phyloP scores from a whole-genome alignment of 106 monocot species.

The Chionographis japonica region DNA sequence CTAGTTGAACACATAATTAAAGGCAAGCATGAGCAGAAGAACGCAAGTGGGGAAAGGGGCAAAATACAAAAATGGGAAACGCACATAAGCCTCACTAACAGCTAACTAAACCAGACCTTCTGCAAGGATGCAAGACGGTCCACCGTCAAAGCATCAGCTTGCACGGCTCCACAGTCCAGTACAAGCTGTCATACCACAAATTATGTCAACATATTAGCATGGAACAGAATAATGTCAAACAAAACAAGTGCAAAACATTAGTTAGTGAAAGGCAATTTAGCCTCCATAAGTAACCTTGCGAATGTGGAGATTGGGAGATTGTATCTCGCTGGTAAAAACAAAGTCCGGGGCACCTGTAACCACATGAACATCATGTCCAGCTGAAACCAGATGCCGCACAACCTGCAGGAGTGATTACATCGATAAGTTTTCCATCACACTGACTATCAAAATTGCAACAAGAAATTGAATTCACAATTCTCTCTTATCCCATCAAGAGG shows the following conservation, averaged over 20 bases:
- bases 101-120: conserved; percentile 30
- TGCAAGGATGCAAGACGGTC: conserved; percentile 67
- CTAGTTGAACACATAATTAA: not conserved
- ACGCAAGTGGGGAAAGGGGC: no score
- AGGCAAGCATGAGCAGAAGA: not conserved
- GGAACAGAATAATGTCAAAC: not conserved
- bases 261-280: not conserved
- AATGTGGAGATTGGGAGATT: conserved; percentile 78
- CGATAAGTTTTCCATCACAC: no score
- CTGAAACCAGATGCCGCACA: conserved; percentile 67
- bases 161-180: conserved; percentile 77
- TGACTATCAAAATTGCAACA: not conserved
- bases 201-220: not conserved
- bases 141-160: conserved; percentile 77
- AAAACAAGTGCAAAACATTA: not conserved
- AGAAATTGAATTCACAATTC: not conserved
- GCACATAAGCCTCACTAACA: no score
- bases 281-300: conserved; percentile 53
- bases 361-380: conserved; percentile 85
- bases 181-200: conserved; percentile 32
- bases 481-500: no score
- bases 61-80: no score
- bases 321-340: conserved; percentile 87
- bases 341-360: conserved; percentile 91
- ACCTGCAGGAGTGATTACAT: conserved; percentile 33